Base-by-base conservation (phyloP, 164 flowering plant genomes). In the Umbellularia californica region DNA sequence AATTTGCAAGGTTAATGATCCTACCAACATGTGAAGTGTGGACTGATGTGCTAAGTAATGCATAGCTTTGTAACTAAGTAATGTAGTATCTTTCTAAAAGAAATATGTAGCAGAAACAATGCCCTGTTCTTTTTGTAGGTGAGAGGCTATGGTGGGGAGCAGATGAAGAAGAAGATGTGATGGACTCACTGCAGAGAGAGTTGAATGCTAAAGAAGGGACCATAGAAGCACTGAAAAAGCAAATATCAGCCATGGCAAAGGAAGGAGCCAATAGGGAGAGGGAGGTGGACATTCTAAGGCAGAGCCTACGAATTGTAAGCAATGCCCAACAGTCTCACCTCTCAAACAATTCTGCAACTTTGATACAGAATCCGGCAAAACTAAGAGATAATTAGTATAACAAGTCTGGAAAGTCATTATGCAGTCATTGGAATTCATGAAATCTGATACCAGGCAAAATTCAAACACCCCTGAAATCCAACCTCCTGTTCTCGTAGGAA, bases 271-370 rank as follows among this genome's bases (percentile, higher is more conserved):
- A 78, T 74, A 87, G 77, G 75, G 84, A 84, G 64, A 79, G 90
- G 41, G 91, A 90, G 77, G 41, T 87, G 13, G 95, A 92, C 77
- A 87, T 90, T 25, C 83, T 90, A 28, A 86, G 88, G 76, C 97
- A 92, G 76, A 90, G 94, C 79, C 67, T 88, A 81, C 80, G 88
- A 74, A 90, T 90, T 64, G 81, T 88, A 74, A 81, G 86, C 84
- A 80, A 80, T 82, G 83, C 76, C 55, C 80, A 77, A 71, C 84
- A 77, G 68, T 25, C 62, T 35, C 19, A 22, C 13, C 23, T 58
- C 4, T 50, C 64, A 2, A 28, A 69, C 9, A 76, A 69, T 52
- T 52, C 58, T 52, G 58, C 58, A 15, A 4, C 19, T 52, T 13
- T 52, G 58, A 17, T 13, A 52, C 58, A 52, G 19, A 52, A 52